Base-by-base conservation (phyloP, 345 rosid species). In the Eucalyptus curtisii region DNA sequence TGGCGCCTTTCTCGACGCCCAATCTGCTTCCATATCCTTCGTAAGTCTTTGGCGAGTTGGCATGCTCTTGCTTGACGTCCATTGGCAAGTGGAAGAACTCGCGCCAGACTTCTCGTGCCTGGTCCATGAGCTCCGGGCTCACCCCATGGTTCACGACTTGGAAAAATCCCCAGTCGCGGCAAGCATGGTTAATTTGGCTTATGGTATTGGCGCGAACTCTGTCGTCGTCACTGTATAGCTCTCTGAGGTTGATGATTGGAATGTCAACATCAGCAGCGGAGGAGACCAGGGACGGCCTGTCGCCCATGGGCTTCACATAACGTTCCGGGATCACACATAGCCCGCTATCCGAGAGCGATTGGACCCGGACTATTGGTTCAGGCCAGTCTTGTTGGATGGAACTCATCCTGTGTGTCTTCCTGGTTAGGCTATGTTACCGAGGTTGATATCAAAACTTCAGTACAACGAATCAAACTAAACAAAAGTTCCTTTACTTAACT, bases 11-110 rank as follows among this genome's bases (percentile, higher is more conserved):
- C 47, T 97, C 92, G 42, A 96, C 89, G 5, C 99, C 99, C 80
- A 98, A 81, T 40, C 99, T 93, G 90, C 99, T 97, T 5, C 99
- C 99, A 61, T 97, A 97, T 0, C 99, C 99, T 91, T 97, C 99
- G 22, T 97, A 97, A 4, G 98, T 97, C 87, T 86, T 94, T 9
- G 99, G 99, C 8, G 94, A 89, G 87, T 97, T 98, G 1, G 98
- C 96, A 37, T 95, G 94, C 7, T 80, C 88, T 86, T 95, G 97
- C 88, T 97, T 98, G 1, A 89, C 79, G 71, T 94, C 95, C 92
- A 95, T 91, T 25, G 99, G 99, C 71, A 87, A 64, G 89, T 95
- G 98, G 87, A 97, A 97, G 80, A 97, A 97, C 86, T 94, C 93
- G 17, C 99, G 92, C 99, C 99, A 98, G 14, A 8, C 91, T 86